These are phyloP conservation scores for Penicillium chermesinum DNA, from an alignment of 495 filamentous ascomycete species.

Conservation along the genomic window DNA sequence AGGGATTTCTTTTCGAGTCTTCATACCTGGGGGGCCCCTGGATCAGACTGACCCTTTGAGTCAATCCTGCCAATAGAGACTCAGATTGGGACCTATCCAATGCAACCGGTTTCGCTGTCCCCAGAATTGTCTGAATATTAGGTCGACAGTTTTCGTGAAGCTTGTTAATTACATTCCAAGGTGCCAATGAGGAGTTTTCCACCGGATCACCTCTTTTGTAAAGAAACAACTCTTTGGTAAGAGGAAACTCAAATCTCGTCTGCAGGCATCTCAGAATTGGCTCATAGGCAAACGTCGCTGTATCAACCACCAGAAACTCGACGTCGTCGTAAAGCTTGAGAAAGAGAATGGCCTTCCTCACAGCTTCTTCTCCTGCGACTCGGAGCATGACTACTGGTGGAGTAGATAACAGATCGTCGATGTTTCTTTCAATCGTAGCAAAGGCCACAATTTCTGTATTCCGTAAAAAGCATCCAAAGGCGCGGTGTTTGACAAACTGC, in stretches of 20 bases:
- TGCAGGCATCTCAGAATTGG: conserved; percentile 62
- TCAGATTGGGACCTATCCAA: conserved; percentile 56
- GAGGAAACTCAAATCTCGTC: conserved; percentile 45
- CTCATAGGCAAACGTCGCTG: conserved; percentile 67
- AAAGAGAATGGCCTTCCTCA: conserved; percentile 35
- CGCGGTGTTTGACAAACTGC: conserved; percentile 52
- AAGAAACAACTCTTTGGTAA: conserved; percentile 44
- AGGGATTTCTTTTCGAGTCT: neutral
- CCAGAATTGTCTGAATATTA: conserved; percentile 27
- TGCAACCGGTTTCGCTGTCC: conserved; percentile 23
- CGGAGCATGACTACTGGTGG: conserved; percentile 51
- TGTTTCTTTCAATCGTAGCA: conserved; percentile 53
- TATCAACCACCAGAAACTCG: conserved; percentile 52
- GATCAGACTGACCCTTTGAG: conserved; percentile 54
- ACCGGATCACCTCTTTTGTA: conserved; percentile 19
- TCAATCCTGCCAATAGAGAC: conserved; percentile 53
- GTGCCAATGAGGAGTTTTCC: conserved; percentile 16
- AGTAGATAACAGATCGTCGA: conserved; percentile 41
- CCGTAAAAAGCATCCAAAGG: conserved; percentile 55
- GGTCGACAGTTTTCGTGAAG: conserved; percentile 11
- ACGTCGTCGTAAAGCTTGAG: conserved; percentile 36
- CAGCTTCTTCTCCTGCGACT: conserved; percentile 39
- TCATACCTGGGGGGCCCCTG: conserved; percentile 72
- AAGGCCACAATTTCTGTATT: conserved; percentile 55
- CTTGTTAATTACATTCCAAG: conserved; percentile 13